Conservation (phyloP, 2,329 filamentous ascomycete species). For the Fusarium continuum region DNA sequence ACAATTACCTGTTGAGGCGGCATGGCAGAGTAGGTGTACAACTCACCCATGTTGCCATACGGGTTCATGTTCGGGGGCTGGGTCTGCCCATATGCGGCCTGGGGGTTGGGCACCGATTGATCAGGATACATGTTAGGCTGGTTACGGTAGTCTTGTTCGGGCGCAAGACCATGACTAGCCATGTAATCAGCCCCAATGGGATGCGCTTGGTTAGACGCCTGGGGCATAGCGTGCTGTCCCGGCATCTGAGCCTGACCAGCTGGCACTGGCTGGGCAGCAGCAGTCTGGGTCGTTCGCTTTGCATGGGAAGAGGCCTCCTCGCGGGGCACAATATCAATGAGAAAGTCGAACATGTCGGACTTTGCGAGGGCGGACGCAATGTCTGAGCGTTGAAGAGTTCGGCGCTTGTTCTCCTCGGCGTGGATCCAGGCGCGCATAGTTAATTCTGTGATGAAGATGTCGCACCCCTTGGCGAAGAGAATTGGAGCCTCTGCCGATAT, state of each 20-base stretch:
- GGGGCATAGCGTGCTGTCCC: slow-evolving; percentile 61
- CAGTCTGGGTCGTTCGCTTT: slow-evolving; percentile 72
- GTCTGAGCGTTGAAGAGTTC: slow-evolving; percentile 93
- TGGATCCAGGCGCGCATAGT: slow-evolving; percentile 99
- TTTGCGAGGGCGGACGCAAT: slow-evolving; percentile 96
- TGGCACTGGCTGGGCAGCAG: slow-evolving; percentile 55
- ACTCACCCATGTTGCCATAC: slow-evolving; percentile 82
- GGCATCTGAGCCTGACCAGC: slow-evolving; percentile 62
- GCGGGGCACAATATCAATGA: slow-evolving; percentile 97
- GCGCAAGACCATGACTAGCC: slow-evolving; percentile 68
- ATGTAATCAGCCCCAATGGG: slow-evolving; percentile 71
- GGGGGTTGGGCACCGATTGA: slow-evolving; percentile 77
- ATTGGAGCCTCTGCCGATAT: slow-evolving; percentile 98
- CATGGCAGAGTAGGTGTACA: slow-evolving; percentile 86
- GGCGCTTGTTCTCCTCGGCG: slow-evolving; percentile 97
- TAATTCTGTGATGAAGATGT: slow-evolving; percentile 98
- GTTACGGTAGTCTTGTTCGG: slow-evolving; percentile 82
- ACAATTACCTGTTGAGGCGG: slow-evolving; percentile 81
- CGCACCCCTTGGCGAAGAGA: slow-evolving; percentile 96
- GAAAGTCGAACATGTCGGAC: slow-evolving; percentile 99
- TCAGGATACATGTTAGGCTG: slow-evolving; percentile 83
- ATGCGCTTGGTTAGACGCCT: slow-evolving; percentile 67
- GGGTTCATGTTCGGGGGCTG: slow-evolving; percentile 67
- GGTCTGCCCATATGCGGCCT: slow-evolving; percentile 78
- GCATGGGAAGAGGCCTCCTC: slow-evolving; percentile 90